Evolutionary conservation across 495 filamentous ascomycete genomes (phyloP).

Genomic region (Lophiotrema nucula): DNA sequence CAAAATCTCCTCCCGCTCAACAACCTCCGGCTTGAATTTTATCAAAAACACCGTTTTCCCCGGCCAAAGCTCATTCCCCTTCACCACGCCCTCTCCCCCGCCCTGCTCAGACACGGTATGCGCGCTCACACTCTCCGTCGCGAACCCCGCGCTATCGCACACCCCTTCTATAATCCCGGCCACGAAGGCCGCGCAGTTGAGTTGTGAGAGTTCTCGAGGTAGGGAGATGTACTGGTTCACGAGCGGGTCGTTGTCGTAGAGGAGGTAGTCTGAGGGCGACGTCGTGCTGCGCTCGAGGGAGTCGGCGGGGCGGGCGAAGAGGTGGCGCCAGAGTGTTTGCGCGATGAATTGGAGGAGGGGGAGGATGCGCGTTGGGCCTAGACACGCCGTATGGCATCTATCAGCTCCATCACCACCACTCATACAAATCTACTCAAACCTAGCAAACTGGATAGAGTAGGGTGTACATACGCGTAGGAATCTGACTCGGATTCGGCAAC

Average conservation of each 20-base stretch:
- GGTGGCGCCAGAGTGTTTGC: slow-evolving; percentile 82
- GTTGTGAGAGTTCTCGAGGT: slow-evolving; percentile 88
- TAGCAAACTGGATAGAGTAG: too few species aligned
- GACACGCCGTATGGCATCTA: slow-evolving; percentile 60
- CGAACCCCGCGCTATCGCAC: slow-evolving; percentile 87
- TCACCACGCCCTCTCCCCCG: slow-evolving; percentile 5
- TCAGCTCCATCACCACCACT: too few species aligned
- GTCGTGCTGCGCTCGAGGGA: slow-evolving; percentile 82
- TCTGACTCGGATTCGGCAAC: too few species aligned
- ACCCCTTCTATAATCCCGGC: slow-evolving; percentile 95
- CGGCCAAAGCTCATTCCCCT: slow-evolving; percentile 71
- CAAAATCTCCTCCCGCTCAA: slow-evolving; percentile 82
- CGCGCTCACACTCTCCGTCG: slow-evolving; percentile 77
- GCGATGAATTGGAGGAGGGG: slow-evolving; percentile 93
- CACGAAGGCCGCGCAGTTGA: slow-evolving; percentile 95
- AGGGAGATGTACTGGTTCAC: slow-evolving; percentile 92
- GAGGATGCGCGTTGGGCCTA: slow-evolving; percentile 80
- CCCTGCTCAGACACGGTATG: slow-evolving; percentile 60
- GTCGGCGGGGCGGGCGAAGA: slow-evolving; percentile 87
- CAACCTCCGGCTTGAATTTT: slow-evolving; percentile 79
- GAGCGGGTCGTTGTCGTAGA: slow-evolving; percentile 92
- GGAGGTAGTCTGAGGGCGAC: slow-evolving; percentile 94
- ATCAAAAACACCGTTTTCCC: slow-evolving; percentile 93
- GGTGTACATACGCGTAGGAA: too few species aligned
- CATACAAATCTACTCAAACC: too few species aligned